phyloP scores from a whole-genome alignment of 1,284 basidiomycete species.

The Somion occarium region DNA sequence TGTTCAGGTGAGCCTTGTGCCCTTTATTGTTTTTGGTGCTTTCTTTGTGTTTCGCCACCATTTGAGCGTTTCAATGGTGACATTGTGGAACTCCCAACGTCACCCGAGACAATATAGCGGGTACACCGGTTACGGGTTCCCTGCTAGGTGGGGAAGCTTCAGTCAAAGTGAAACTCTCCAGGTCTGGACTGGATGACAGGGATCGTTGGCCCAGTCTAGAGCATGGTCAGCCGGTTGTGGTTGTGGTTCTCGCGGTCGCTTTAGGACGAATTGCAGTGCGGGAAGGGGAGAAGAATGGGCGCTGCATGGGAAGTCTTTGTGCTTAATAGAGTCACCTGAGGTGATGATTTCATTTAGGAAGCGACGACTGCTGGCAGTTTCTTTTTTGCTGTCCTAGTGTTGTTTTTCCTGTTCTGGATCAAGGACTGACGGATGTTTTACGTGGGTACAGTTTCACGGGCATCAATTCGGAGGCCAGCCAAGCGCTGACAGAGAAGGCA shows the following conservation, averaged over 20 bases:
- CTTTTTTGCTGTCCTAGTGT: neutral
- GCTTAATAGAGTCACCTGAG: neutral
- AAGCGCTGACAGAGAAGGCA: conserved; percentile 67
- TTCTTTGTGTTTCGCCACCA: neutral
- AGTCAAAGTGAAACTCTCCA: neutral
- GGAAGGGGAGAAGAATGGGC: neutral
- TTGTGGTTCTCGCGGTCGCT: neutral
- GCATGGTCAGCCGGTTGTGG: neutral
- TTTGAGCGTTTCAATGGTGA: neutral
- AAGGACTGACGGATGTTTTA: conserved; percentile 14
- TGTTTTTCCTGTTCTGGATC: conserved; percentile 2
- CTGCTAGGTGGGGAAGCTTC: neutral
- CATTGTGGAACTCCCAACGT: too few relatives aligned
- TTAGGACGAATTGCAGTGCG: too few relatives aligned
- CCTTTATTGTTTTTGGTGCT: neutral
- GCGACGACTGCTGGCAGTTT: too few relatives aligned
- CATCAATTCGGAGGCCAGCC: conserved; percentile 63
- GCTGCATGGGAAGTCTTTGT: neutral
- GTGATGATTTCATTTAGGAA: neutral
- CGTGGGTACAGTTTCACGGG: conserved; percentile 68
- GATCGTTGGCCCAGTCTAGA: neutral
- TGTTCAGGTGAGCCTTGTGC: conserved; percentile 69
- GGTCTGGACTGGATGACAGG: neutral
- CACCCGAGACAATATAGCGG: too few relatives aligned
- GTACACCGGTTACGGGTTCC: too few relatives aligned